phyloP scores from a whole-genome alignment of 306 rosid genomes.

The Cucurbita pepo region DNA sequence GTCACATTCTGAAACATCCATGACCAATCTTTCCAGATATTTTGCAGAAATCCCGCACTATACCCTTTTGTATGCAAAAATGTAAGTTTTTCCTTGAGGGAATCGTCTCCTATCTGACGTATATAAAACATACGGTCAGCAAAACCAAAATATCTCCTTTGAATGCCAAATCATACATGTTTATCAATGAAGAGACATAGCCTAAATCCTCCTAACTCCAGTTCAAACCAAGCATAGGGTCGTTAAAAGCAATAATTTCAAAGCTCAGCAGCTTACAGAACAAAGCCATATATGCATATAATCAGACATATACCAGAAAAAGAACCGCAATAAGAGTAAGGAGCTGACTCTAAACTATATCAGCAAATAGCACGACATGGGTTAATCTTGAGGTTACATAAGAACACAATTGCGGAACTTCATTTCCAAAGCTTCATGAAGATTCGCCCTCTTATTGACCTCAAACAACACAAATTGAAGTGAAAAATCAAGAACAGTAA shows the following conservation, averaged over 20 bases:
- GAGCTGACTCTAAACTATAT: background rate
- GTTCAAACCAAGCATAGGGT: background rate
- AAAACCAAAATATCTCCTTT: background rate
- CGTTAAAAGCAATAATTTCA: background rate
- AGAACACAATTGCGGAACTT: background rate
- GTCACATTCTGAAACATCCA: background rate
- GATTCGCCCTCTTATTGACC: background rate
- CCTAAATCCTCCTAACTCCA: background rate
- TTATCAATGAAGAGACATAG: background rate
- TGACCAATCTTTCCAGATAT: background rate
- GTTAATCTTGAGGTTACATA: background rate
- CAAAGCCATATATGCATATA: background rate
- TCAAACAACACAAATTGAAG: background rate
- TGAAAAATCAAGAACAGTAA: background rate
- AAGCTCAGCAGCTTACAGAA: background rate
- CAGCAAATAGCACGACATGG: background rate
- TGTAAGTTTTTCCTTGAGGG: background rate
- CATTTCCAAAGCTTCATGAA: background rate
- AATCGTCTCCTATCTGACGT: conserved; percentile 1
- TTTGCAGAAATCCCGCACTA: background rate
- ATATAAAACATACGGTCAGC: background rate
- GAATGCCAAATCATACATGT: background rate
- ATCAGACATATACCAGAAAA: background rate
- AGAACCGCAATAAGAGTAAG: background rate
- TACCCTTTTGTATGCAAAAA: background rate